Evolutionary conservation across 148 eudicot species (phyloP).

Genomic region (Chenopodium album): DNA sequence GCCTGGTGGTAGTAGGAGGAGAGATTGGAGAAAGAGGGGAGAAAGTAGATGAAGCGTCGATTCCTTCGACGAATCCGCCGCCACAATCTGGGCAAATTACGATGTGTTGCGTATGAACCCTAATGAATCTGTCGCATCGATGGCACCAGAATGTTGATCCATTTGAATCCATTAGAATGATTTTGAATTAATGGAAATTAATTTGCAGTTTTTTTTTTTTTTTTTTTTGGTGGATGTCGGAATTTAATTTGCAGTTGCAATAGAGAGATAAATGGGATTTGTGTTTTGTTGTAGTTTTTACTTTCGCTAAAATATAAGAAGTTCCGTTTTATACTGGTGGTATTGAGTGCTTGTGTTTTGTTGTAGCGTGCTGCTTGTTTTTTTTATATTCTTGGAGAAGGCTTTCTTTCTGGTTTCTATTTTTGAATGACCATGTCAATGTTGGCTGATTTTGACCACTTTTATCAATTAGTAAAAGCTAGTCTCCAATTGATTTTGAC

Average conservation of each 20-base stretch:
- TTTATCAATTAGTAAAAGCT: no score
- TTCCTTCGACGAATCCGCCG: conserved; percentile 41
- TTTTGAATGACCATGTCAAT: background rate
- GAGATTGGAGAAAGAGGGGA: conserved; percentile 19
- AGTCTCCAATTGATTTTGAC: no score
- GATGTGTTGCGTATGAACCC: conserved; percentile 27
- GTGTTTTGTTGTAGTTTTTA: background rate
- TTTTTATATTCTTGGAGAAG: background rate
- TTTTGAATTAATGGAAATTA: no score
- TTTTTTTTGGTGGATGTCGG: no score
- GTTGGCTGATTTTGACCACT: background rate
- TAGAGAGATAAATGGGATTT: background rate
- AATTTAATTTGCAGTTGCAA: no score
- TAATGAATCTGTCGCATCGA: conserved; percentile 40
- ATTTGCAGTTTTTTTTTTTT: no score
- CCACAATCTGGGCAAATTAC: conserved; percentile 45
- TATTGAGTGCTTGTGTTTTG: background rate
- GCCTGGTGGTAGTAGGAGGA: background rate
- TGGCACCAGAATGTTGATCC: conserved; percentile 49
- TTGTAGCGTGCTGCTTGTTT: background rate
- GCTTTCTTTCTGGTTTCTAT: background rate
- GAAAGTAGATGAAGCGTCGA: conserved; percentile 24
- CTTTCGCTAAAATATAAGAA: no score
- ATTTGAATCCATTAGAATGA: conserved; percentile 12
- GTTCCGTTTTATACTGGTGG: no score